Evolutionary conservation across 176 grass and related monocot species (phyloP), one percentile per base, ranked within the genome.

Genomic region (Melocanna baccifera): DNA sequence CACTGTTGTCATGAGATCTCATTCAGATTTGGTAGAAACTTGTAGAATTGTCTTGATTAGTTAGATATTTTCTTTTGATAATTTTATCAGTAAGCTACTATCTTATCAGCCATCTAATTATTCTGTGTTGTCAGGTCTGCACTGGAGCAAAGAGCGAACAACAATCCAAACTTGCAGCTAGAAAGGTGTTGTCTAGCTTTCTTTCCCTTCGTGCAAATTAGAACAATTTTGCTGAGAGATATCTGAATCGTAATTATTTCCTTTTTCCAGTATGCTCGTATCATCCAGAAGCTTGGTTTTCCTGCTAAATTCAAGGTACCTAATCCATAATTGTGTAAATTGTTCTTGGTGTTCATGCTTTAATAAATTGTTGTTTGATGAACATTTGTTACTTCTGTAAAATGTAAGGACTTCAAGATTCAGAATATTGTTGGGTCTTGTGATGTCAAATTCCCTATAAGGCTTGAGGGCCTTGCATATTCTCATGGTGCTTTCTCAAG

Each of bases 391-490:
- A 47, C 65, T 46, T 46, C 28, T 66, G 40, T 15, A 48, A 81
- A 36, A 36, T 11, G 20, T 40, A 53, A 97, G 92, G 90, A 97
- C 84, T 97, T 97, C 75, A 94, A 94, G 86, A 91, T 97, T 13
- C 90, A 97, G 77, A 94, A 97, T 53, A 94, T 94, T 76, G 95
- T 94, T 67, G 95, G 78, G 29, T 97, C 92, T 6, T 94, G 90
- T 73, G 94, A 94, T 70, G 92, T 89, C 43, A 92, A 93, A 89
- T 97, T 97, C 71, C 84, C 90, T 32, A 93, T 94, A 69, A 86
- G 88, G 55, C 79, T 97, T 6, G 95, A 97, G 85, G 90, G 90
- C 40, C 75, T 97, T 55, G 88, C 92, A 30, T 91, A 94, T 86
- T 86, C 92, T 61, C 92, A 94, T 25, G 89, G 92, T 37, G 92